phyloP scores from a whole-genome alignment of 2,329 filamentous ascomycete genomes.

The Sclerotinia spermophila region DNA sequence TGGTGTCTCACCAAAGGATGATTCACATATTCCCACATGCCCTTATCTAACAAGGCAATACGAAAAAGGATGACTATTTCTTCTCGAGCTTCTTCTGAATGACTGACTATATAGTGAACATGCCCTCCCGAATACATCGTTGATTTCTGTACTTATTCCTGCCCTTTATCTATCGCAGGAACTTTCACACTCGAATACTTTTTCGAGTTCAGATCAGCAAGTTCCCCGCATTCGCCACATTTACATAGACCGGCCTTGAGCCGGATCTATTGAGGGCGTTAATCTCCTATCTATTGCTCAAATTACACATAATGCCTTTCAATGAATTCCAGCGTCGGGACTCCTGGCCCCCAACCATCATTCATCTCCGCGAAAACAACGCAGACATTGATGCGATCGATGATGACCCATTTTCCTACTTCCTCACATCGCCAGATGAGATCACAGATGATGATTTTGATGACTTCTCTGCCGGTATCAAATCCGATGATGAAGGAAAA shows the following conservation, averaged over 20 bases:
- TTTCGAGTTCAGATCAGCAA: slow-evolving; percentile 11
- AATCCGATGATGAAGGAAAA: slow-evolving; percentile 27
- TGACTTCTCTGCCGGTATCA: slow-evolving; percentile 37
- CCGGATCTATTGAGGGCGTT: slow-evolving; percentile 26
- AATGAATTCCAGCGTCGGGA: slow-evolving; percentile 32
- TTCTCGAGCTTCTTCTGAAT: slow-evolving; percentile 28
- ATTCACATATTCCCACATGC: slow-evolving; percentile 30
- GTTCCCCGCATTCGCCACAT: slow-evolving; percentile 12
- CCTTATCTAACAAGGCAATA: slow-evolving; percentile 28
- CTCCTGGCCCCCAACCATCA: slow-evolving; percentile 38
- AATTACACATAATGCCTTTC: slow-evolving; percentile 19
- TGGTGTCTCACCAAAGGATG: slow-evolving; percentile 30
- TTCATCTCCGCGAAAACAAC: slow-evolving; percentile 29
- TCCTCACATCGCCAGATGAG: slow-evolving; percentile 36
- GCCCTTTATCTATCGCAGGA: not conserved
- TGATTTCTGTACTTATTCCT: slow-evolving; percentile 20
- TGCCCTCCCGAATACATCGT: slow-evolving; percentile 19
- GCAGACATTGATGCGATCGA: slow-evolving; percentile 31
- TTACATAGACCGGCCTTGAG: slow-evolving; percentile 36
- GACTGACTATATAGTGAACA: slow-evolving; percentile 29
- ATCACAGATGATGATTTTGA: slow-evolving; percentile 32
- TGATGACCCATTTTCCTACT: slow-evolving; percentile 37
- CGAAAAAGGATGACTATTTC: slow-evolving; percentile 23
- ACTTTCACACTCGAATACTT: not conserved
- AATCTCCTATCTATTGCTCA: not conserved